Conservation (phyloP, 2,329 filamentous ascomycete species). For the Colletotrichum acutatum region DNA sequence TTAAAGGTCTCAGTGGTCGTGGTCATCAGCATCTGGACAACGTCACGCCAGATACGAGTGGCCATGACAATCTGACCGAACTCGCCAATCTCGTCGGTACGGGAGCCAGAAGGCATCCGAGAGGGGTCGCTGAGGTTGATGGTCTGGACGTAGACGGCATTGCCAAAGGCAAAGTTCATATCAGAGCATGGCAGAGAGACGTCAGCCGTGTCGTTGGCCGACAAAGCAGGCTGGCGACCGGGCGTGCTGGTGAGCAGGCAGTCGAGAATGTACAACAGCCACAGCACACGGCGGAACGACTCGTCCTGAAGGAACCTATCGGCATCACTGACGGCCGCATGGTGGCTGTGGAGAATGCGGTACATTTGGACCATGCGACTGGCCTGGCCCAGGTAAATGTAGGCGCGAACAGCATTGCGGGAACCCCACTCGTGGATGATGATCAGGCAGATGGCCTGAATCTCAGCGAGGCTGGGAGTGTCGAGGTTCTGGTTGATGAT, state of each 20-base stretch:
- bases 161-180: slow-evolving; percentile 72
- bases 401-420: slow-evolving; percentile 70
- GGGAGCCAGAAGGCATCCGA: slow-evolving; percentile 49
- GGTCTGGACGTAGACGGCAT: slow-evolving; percentile 68
- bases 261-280: slow-evolving; percentile 72
- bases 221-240: slow-evolving; percentile 67
- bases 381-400: slow-evolving; percentile 71
- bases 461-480: slow-evolving; percentile 68
- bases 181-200: slow-evolving; percentile 69
- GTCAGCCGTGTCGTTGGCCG: slow-evolving; percentile 64
- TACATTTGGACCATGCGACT: slow-evolving; percentile 75
- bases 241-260: slow-evolving; percentile 72
- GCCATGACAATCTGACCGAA: slow-evolving; percentile 71
- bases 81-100: slow-evolving; percentile 66
- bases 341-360: slow-evolving; percentile 67
- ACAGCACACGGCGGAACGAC: slow-evolving; percentile 69
- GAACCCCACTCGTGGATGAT: slow-evolving; percentile 73
- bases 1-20: slow-evolving; percentile 63
- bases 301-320: slow-evolving; percentile 71
- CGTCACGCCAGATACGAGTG: slow-evolving; percentile 70
- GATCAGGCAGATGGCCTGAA: slow-evolving; percentile 69
- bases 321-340: slow-evolving; percentile 58
- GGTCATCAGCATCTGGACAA: slow-evolving; percentile 70
- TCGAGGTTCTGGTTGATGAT: slow-evolving; percentile 69
- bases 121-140: slow-evolving; percentile 55